phyloP scores from a whole-genome alignment of 2,329 filamentous ascomycete genomes.

The Monosporascus sp. region DNA sequence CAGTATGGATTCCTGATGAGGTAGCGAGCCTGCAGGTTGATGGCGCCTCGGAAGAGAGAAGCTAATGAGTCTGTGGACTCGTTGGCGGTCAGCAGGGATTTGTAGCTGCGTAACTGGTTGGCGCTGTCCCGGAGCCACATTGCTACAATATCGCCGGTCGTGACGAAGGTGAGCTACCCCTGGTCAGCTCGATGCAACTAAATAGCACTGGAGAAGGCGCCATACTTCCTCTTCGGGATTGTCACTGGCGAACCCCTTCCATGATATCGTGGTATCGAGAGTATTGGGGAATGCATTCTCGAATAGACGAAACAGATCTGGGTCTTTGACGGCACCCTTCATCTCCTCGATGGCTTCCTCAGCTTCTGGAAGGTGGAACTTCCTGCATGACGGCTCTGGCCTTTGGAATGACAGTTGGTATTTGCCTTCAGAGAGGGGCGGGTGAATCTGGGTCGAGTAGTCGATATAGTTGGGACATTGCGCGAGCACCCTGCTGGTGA shows the following conservation, averaged over 20 bases:
- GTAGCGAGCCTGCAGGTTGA: conserved; percentile 72
- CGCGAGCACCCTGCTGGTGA: conserved; percentile 6
- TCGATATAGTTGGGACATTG: conserved; percentile 60
- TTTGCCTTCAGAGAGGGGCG: conserved; percentile 70
- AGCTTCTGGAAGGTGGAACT: conserved; percentile 70
- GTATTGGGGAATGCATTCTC: conserved; percentile 71
- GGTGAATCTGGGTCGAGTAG: conserved; percentile 55
- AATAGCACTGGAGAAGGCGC: conserved; percentile 44
- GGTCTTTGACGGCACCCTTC: conserved; percentile 65
- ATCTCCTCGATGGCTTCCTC: conserved; percentile 71
- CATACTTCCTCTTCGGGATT: conserved; percentile 58
- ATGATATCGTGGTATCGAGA: conserved; percentile 66
- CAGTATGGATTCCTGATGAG: conserved; percentile 71
- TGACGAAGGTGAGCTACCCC: conserved; percentile 64
- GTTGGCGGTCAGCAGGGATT: conserved; percentile 53
- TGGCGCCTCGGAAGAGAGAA: conserved; percentile 65
- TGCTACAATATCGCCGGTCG: conserved; percentile 85
- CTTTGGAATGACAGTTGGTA: conserved; percentile 76
- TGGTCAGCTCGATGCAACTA: conserved; percentile 41
- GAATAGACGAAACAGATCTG: conserved; percentile 67
- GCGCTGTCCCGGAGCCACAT: conserved; percentile 90
- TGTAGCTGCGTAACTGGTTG: conserved; percentile 73
- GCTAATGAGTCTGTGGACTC: conserved; percentile 53
- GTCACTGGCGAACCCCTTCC: conserved; percentile 56
- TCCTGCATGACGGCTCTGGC: conserved; percentile 69